A percentile compares a stretch with the other conserved stretches of the same genome.
Evolutionary conservation across 441 rosid genomes (phyloP).

Genomic region (Erysimum pusillum): DNA sequence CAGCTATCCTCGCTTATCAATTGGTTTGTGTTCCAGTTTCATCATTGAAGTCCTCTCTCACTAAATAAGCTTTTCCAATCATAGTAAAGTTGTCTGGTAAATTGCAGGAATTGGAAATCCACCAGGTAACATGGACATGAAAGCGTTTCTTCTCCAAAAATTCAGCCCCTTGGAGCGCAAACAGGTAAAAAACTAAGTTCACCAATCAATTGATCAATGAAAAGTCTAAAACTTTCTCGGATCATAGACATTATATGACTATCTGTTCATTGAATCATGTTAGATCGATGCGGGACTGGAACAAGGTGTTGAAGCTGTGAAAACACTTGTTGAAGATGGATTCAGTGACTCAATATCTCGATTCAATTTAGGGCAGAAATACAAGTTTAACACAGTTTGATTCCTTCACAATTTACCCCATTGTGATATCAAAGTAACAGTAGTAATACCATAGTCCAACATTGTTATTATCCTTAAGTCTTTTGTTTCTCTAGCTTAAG

Average conservation of each 20-base stretch:
- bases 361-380: constrained; percentile 83
- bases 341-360: constrained; percentile 61
- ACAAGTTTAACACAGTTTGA: constrained; percentile 79
- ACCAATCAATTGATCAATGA: neutral
- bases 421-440: neutral
- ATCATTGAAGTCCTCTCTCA: neutral
- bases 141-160: constrained; percentile 84
- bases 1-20: constrained; percentile 77
- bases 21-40: constrained; percentile 57
- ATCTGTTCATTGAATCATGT: constrained; percentile 17
- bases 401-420: neutral
- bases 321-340: constrained; percentile 66
- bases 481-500: neutral
- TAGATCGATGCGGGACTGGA: constrained; percentile 76
- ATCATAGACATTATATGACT: neutral
- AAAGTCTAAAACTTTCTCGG: neutral
- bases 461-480: neutral
- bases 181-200: constrained; percentile 54
- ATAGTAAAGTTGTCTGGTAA: neutral
- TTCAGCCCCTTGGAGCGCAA: constrained; percentile 72
- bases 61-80: neutral
- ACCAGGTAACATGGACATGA: constrained; percentile 92
- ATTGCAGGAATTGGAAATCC: constrained; percentile 86
- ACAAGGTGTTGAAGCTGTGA: constrained; percentile 76
- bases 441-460: neutral